A percentile compares a stretch with the other conserved stretches of the same genome.
Conservation (phyloP, 768 basidiomycete species). For the Butyriboletus loyo region DNA sequence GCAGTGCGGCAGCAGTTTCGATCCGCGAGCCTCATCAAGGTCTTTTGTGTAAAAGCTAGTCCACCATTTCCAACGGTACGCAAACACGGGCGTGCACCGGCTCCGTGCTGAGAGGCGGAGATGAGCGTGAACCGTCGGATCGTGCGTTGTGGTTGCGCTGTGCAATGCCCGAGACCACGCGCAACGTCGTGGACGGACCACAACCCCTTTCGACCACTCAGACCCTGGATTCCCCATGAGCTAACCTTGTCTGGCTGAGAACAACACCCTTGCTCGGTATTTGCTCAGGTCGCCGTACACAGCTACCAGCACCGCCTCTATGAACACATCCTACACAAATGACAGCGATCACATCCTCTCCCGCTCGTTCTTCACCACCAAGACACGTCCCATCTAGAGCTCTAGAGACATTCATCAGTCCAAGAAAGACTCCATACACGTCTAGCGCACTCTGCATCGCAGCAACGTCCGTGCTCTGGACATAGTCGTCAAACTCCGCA, state of each 20-base stretch:
- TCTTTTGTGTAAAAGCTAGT: neutral
- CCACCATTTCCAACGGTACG: conserved; percentile 22
- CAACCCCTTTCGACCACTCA: conserved; percentile 14
- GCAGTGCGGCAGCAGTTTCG: conserved; percentile 13
- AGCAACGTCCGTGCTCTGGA: conserved; percentile 88
- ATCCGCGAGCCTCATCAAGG: conserved; percentile 21
- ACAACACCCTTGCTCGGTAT: conserved; percentile 7
- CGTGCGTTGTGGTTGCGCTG: conserved; percentile 11
- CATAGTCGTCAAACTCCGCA: conserved; percentile 77
- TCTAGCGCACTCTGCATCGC: conserved; percentile 81
- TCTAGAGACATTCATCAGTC: conserved; percentile 18
- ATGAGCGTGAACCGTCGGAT: conserved; percentile 18
- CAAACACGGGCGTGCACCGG: conserved; percentile 11
- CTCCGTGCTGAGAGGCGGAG: conserved; percentile 20
- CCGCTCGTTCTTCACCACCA: neutral
- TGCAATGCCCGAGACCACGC: too few species aligned
- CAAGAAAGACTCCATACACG: neutral
- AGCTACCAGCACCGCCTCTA: neutral
- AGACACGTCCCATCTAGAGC: conserved; percentile 9
- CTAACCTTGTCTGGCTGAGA: conserved; percentile 33
- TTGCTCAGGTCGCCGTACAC: conserved; percentile 20
- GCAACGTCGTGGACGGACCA: conserved; percentile 2
- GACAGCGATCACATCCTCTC: neutral
- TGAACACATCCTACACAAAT: neutral
- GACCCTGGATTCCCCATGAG: conserved; percentile 25